Conservation (phyloP, 345 rosid genomes). For the Jatropha curcas region DNA sequence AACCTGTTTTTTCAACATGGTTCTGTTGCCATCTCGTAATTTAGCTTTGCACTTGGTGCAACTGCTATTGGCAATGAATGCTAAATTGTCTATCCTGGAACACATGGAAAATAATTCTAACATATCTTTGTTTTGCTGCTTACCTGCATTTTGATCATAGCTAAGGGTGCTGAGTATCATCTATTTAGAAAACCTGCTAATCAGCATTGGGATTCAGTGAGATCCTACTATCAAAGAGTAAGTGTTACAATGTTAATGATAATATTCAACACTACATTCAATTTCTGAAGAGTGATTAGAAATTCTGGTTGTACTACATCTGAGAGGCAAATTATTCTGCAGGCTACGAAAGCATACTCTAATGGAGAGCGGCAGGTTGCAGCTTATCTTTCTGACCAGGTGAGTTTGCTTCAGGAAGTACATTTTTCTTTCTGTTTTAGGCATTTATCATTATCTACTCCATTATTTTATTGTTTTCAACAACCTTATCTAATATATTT, state of each 20-base stretch:
- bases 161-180: slow-evolving; percentile 62
- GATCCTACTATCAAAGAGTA: slow-evolving; percentile 67
- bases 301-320: not conserved
- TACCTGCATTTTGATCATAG: slow-evolving; percentile 47
- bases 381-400: slow-evolving; percentile 84
- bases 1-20: not conserved
- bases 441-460: not conserved
- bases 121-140: slow-evolving; percentile 10
- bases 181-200: slow-evolving; percentile 56
- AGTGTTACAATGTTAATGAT: slow-evolving; percentile 10
- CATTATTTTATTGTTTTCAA: not conserved
- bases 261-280: not conserved
- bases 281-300: not conserved
- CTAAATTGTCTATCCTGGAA: not conserved
- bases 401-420: slow-evolving; percentile 22
- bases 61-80: not conserved
- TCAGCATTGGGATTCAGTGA: slow-evolving; percentile 68
- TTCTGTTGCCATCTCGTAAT: not conserved
- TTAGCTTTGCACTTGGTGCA: not conserved
- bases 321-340: slow-evolving; percentile 22
- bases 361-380: slow-evolving; percentile 66
- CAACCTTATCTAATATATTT: not conserved
- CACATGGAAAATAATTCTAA: not conserved
- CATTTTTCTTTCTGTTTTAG: not conserved
- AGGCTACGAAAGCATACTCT: slow-evolving; percentile 86